Evolutionary conservation across 768 basidiomycete species (phyloP).

Genomic region (Tulasnella sp.): DNA sequence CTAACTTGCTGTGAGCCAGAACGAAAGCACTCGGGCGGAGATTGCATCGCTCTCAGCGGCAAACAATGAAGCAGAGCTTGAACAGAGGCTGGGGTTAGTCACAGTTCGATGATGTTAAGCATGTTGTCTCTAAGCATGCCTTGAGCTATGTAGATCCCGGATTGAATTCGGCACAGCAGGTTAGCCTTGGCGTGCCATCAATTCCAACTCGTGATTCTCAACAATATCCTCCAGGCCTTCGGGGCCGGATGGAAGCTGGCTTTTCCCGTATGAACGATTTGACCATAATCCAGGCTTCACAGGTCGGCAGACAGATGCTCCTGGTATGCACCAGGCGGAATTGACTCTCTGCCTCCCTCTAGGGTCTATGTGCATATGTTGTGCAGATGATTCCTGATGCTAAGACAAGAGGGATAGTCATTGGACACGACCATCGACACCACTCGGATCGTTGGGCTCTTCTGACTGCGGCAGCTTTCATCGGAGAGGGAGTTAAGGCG

Average conservation of each 20-base stretch:
- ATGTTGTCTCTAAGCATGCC: constrained; percentile 12
- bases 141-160: constrained; percentile 30
- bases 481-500: constrained; percentile 52
- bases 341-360: constrained; percentile 2
- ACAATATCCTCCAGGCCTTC: constrained; percentile 41
- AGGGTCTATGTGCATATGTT: constrained; percentile 74
- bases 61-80: constrained; percentile 20
- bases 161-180: constrained; percentile 88
- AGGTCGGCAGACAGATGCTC: constrained; percentile 37
- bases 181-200: constrained; percentile 22
- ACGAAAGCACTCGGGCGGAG: constrained; percentile 23
- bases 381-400: constrained; percentile 44
- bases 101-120: constrained; percentile 20
- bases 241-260: constrained; percentile 79
- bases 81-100: constrained; percentile 19
- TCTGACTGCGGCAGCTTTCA: constrained; percentile 62
- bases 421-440: constrained; percentile 80
- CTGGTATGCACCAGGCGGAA: neutral
- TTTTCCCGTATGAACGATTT: constrained; percentile 90
- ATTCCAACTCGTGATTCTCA: constrained; percentile 2
- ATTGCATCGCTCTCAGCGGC: constrained; percentile 21
- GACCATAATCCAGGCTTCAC: constrained; percentile 70
- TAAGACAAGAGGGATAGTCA: constrained; percentile 53
- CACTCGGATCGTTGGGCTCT: constrained; percentile 70
- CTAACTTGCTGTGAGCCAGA: constrained; percentile 14